Evolutionary conservation across 192 early-diverging fungal species (phyloP).

Genomic region (Coemansia sp.): DNA sequence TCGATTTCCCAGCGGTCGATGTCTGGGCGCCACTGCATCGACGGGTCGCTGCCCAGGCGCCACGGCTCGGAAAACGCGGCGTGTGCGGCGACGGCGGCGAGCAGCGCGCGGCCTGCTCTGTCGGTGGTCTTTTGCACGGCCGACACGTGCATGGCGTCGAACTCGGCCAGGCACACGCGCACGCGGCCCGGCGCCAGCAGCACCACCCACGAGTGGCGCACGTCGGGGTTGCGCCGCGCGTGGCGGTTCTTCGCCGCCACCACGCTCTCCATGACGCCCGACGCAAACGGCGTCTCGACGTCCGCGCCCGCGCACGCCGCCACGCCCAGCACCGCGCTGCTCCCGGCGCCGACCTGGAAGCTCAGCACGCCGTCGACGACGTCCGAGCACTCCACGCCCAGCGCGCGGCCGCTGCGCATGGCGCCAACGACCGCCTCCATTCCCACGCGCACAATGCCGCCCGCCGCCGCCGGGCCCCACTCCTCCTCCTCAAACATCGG

Average conservation of each 20-base stretch:
- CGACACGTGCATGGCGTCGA: slow-evolving; percentile 46
- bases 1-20: slow-evolving; percentile 43
- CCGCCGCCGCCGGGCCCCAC: slow-evolving; percentile 1
- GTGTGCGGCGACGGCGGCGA: slow-evolving; percentile 16
- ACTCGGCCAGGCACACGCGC: slow-evolving; percentile 45
- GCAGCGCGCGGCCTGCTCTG: not conserved
- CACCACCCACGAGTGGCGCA: slow-evolving; percentile 41
- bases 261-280: slow-evolving; percentile 44
- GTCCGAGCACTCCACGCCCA: not conserved
- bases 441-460: slow-evolving; percentile 7
- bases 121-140: not conserved
- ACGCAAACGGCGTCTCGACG: slow-evolving; percentile 29
- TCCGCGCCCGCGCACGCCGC: not conserved
- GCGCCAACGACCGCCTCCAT: not conserved
- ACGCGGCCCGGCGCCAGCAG: slow-evolving; percentile 23
- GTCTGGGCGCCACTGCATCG: slow-evolving; percentile 37
- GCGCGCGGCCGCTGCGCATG: not conserved
- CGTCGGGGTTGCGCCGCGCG: slow-evolving; percentile 23
- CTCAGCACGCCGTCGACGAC: slow-evolving; percentile 18
- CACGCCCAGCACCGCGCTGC: not conserved
- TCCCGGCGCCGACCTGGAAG: not conserved
- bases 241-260: slow-evolving; percentile 37
- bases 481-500: not conserved
- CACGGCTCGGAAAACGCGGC: slow-evolving; percentile 26
- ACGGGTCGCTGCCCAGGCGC: slow-evolving; percentile 44